A percentile compares a stretch with the other conserved stretches of the same genome.
Conservation (phyloP, 208 protist species). For the Lotmaria passim region DNA sequence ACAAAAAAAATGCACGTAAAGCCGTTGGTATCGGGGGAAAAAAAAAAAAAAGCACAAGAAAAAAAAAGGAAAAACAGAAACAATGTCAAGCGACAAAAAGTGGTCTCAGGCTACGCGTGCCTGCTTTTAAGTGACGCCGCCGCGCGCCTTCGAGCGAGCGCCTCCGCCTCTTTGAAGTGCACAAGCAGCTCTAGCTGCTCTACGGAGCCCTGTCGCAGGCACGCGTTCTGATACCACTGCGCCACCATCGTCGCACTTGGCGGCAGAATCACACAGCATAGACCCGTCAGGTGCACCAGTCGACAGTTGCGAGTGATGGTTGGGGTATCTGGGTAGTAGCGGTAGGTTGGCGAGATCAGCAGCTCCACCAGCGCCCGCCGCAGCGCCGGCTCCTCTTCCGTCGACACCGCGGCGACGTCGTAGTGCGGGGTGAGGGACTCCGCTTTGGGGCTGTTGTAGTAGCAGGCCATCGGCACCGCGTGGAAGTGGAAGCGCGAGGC, state of each 20-base stretch:
- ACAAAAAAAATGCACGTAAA: too few relatives aligned
- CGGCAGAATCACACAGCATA: slow-evolving; percentile 70
- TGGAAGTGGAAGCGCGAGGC: slow-evolving; percentile 63
- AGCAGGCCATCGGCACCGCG: slow-evolving; percentile 63
- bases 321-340: slow-evolving; percentile 69
- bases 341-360: slow-evolving; percentile 43
- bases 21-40: too few relatives aligned
- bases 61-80: not conserved
- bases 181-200: slow-evolving; percentile 58
- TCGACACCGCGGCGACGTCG: slow-evolving; percentile 39
- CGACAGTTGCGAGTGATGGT: slow-evolving; percentile 72
- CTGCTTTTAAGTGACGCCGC: slow-evolving; percentile 1
- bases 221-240: slow-evolving; percentile 81
- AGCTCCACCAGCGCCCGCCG: slow-evolving; percentile 52
- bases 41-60: too few relatives aligned
- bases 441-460: slow-evolving; percentile 40
- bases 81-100: not conserved
- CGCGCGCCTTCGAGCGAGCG: slow-evolving; percentile 21
- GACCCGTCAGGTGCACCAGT: slow-evolving; percentile 65
- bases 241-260: slow-evolving; percentile 46
- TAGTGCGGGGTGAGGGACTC: slow-evolving; percentile 44
- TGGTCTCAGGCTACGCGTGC: not conserved
- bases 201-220: slow-evolving; percentile 51
- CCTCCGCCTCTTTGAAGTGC: slow-evolving; percentile 48
- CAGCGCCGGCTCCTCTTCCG: slow-evolving; percentile 47